Base-by-base conservation (phyloP, 1,139 yeast species). In the Pichia cactophila region DNA sequence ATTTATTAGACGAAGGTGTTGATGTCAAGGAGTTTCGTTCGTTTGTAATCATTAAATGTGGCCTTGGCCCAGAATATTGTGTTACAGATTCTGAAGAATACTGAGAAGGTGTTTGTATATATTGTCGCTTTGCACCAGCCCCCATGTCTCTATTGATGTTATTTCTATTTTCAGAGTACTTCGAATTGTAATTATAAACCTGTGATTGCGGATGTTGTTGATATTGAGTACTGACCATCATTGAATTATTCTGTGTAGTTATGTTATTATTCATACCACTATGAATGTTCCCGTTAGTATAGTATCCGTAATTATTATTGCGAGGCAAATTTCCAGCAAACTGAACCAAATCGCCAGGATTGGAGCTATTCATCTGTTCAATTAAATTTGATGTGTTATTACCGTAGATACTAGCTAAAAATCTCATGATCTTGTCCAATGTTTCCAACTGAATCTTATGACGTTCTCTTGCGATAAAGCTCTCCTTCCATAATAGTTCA, bases 401-500 rank as follows among this genome's bases (percentile, higher is more conserved):
- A 35, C 95, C 95, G 62, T 89, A 86, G 5, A 87, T 75, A 12
- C 92, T 80, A 1, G 96, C 95, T 58, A 92, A 71, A 59, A 92
- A 90, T 57, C 94, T 80, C 61, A 94, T 70, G 43, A 92, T 92
- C 59, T 87, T 85, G 58, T 89, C 96, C 54, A 92, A 72, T 26
- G 96, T 88, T 56, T 86, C 90, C 36, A 90, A 82, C 63, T 92
- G 98, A 41, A 83, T 75, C 56, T 83, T 80, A 64, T 89, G 87
- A 54, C 94, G 78, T 63, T 92, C 97, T 50, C 97, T 73, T 5
- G 94, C 84, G 50, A 83, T 70, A 61, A 76, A 82, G 61, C 88
- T 84, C 63, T 92, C 98, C 53, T 83, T 82, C 98, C 98, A 92
- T 47, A 92, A 70, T 58, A 88, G 69, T 63, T 88, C 90, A 66